Evolutionary conservation across 495 filamentous ascomycete genomes (phyloP), one percentile per base, ranked within the genome.

Genomic region (Neurospora intermedia): DNA sequence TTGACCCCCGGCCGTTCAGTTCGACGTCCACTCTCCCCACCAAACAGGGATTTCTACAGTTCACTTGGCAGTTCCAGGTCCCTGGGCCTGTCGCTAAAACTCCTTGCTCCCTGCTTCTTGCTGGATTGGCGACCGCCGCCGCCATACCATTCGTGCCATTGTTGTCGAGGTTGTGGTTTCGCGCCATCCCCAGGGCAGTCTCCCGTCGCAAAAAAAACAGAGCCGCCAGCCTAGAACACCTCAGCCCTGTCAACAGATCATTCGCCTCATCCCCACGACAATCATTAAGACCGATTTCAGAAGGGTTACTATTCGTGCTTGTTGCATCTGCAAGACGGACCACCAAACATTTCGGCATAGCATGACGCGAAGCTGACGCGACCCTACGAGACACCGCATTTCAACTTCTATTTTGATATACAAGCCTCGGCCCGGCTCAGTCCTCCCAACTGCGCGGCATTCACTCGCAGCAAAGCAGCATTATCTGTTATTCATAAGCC

Each of bases 321-420:
- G 15, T 66, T 38, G 27, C 27, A 66, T 35, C 54, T 66, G 27
- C 54, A 66, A 66, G 31, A 27, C 54, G 11, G 54, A 31, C 54
- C 23, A 59, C 23, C 48, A 66, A 66, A 35, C 27, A 66, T 35
- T 31, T 15, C 23, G 35, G 23, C 35, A 43, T 41, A 72, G 46
- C 46, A 73, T 73, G 71, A 73, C 71, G 40, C 71, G 39, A 23
- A 69, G 54, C 45, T 73, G 71, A 73, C 39, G 71, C 46, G 71
- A 38, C 20, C 15, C 35, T 31, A 27, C 46, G 27, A 66, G 38
- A 41, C 71, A 39, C 69, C 40, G 23, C 27, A 66, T 31, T 23
- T 62, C 69, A 6, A 71, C 6, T 43, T 35, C 73, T 70, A 74
- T 72, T 74, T 59, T 10, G 27, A 16, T 9, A 43, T 40, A 43